A percentile compares a stretch with the other conserved stretches of the same genome.
These are phyloP conservation scores for Pseudopithomyces maydicus DNA, from an alignment of 2,329 filamentous ascomycete genomes.

Conservation along the genomic window DNA sequence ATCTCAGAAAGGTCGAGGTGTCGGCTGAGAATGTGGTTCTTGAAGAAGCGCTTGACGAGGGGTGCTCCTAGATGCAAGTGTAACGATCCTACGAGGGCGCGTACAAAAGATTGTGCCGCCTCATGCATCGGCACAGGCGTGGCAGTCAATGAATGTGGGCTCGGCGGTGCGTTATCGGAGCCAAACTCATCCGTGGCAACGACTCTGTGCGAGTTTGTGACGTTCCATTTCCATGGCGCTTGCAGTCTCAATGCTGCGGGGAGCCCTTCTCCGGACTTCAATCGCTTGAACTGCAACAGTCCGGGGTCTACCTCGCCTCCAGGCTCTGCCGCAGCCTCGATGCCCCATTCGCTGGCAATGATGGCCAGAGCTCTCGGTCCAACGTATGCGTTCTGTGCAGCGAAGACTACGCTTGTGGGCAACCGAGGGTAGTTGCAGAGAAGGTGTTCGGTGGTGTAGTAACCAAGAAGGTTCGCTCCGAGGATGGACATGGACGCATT, in stretches of 20 bases:
- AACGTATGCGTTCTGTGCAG: slow-evolving; percentile 82
- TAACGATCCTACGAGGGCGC: slow-evolving; percentile 81
- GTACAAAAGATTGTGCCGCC: slow-evolving; percentile 77
- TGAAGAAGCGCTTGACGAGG: slow-evolving; percentile 80
- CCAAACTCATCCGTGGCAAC: slow-evolving; percentile 87
- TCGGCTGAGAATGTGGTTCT: slow-evolving; percentile 80
- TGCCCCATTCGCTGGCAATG: slow-evolving; percentile 85
- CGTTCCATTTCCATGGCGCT: slow-evolving; percentile 43
- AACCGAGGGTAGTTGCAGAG: slow-evolving; percentile 89
- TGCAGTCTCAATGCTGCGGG: slow-evolving; percentile 30
- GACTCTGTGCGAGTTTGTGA: slow-evolving; percentile 67
- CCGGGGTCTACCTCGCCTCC: slow-evolving; percentile 92
- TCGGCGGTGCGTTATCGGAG: slow-evolving; percentile 55
- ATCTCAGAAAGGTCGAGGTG: slow-evolving; percentile 76
- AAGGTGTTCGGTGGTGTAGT: slow-evolving; percentile 87
- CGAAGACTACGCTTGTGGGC: slow-evolving; percentile 84
- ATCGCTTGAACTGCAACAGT: slow-evolving; percentile 75
- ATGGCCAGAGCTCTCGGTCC: slow-evolving; percentile 75
- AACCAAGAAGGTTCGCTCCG: slow-evolving; percentile 81
- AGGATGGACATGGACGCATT: slow-evolving; percentile 83
- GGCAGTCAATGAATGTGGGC: slow-evolving; percentile 26
- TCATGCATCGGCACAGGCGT: slow-evolving; percentile 51
- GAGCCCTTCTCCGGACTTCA: slow-evolving; percentile 36
- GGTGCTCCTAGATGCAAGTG: slow-evolving; percentile 83
- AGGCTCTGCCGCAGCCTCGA: slow-evolving; percentile 84